Percentiles rank a stretch among this genome's conserved stretches.
Conservation (phyloP, 2,329 filamentous ascomycete species). For the Zarea fungicola region DNA sequence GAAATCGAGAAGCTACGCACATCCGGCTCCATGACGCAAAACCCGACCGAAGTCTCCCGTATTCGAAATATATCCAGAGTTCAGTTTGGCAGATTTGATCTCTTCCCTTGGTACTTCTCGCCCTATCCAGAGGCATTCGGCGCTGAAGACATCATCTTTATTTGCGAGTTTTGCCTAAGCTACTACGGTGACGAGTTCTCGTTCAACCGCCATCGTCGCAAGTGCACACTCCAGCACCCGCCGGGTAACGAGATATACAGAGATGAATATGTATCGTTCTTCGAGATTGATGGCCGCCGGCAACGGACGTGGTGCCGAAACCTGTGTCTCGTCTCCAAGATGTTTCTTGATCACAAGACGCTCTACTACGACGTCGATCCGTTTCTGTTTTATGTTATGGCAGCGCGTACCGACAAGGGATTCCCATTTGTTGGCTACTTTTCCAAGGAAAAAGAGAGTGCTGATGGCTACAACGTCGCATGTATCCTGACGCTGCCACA, state of each 20-base stretch:
- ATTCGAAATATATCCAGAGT: conserved; percentile 92
- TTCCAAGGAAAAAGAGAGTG: conserved; percentile 95
- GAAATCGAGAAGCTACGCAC: conserved; percentile 96
- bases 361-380: conserved; percentile 99
- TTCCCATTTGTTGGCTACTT: conserved; percentile 99
- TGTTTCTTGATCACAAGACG: conserved; percentile 97
- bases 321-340: conserved; percentile 86
- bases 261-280: conserved; percentile 89
- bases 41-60: conserved; percentile 91
- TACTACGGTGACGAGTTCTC: conserved; percentile 82
- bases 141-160: conserved; percentile 84
- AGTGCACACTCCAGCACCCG: conserved; percentile 87
- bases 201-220: conserved; percentile 79
- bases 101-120: conserved; percentile 98
- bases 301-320: conserved; percentile 97
- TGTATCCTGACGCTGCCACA: conserved; percentile 96
- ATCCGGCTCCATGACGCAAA: conserved; percentile 97
- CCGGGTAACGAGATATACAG: conserved; percentile 98
- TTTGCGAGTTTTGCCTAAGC: conserved; percentile 93
- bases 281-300: conserved; percentile 91
- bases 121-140: conserved; percentile 89
- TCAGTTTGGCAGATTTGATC: conserved; percentile 86
- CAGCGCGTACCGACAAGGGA: conserved; percentile 78
- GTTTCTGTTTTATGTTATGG: conserved; percentile 98
- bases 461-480: conserved; percentile 94